Conservation (phyloP, 805 yeast genomes). For the Jamesozyma jinghongensis region DNA sequence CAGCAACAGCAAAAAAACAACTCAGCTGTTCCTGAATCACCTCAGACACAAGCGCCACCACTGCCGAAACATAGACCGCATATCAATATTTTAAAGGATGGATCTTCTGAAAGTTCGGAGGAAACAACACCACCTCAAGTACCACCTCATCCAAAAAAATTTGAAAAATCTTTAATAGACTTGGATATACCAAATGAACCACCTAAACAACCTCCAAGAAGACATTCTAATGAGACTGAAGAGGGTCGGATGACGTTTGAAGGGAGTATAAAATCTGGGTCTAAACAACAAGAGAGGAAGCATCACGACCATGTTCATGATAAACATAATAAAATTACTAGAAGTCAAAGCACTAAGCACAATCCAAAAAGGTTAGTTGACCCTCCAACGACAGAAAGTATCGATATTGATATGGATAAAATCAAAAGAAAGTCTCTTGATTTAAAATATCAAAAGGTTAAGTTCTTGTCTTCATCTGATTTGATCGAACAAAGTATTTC, state of each 20-base stretch:
- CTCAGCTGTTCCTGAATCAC: background rate
- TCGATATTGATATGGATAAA: constrained; percentile 19
- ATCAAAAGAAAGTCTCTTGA: constrained; percentile 19
- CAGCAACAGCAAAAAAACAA: background rate
- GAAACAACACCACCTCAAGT: constrained; percentile 10
- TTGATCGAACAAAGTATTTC: constrained; percentile 2
- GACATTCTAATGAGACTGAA: background rate
- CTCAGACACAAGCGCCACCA: constrained; percentile 1
- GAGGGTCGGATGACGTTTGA: too few species aligned
- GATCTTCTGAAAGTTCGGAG: background rate
- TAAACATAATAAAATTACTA: background rate
- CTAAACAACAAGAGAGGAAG: background rate
- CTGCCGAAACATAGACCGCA: background rate
- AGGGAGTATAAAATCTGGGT: too few species aligned
- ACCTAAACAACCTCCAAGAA: constrained; percentile 1
- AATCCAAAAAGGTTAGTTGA: constrained; percentile 2
- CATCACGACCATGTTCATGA: too few species aligned
- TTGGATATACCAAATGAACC: constrained; percentile 9
- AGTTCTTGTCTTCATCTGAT: constrained; percentile 3
- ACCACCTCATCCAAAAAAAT: constrained; percentile 13
- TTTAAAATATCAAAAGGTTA: constrained; percentile 17
- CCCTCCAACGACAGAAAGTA: constrained; percentile 24
- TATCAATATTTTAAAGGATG: background rate
- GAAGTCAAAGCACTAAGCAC: constrained; percentile 3
- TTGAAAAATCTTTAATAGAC: constrained; percentile 9